A percentile compares a stretch with the other conserved stretches of the same genome.
These are phyloP conservation scores for Talaromyces sp. DNA, from an alignment of 2,329 filamentous ascomycete species.

Conservation along the genomic window DNA sequence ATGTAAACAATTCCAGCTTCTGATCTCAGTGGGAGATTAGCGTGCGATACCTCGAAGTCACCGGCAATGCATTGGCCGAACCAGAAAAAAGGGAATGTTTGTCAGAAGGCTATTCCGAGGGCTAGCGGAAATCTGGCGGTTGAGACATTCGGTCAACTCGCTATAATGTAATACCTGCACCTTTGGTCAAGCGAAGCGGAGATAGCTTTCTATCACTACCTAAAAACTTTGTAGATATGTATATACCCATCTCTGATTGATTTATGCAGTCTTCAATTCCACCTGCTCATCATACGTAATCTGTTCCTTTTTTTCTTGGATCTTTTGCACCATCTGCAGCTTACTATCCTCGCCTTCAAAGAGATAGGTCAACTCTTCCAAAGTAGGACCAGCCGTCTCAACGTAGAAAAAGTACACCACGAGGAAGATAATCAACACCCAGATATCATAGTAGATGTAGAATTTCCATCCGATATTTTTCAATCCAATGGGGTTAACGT, in stretches of 20 bases:
- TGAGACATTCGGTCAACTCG: too few species aligned
- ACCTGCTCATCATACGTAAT: not conserved
- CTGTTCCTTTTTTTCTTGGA: slow-evolving; percentile 7
- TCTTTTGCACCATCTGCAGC: not conserved
- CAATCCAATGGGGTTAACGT: slow-evolving; percentile 29
- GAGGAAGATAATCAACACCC: slow-evolving; percentile 28
- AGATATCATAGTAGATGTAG: slow-evolving; percentile 27
- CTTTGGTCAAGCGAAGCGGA: too few species aligned
- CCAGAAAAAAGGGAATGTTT: too few species aligned
- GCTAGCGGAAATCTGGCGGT: too few species aligned
- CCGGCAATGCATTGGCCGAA: too few species aligned
- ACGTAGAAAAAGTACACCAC: slow-evolving; percentile 28
- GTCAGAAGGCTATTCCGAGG: too few species aligned
- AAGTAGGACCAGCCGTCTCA: slow-evolving; percentile 32
- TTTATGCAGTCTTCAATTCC: not conserved
- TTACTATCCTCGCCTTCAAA: slow-evolving; percentile 12
- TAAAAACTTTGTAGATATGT: not conserved
- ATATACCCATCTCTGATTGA: not conserved
- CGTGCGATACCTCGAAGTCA: too few species aligned
- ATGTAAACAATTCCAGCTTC: too few species aligned
- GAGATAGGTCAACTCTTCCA: slow-evolving; percentile 25
- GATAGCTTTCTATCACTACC: too few species aligned
- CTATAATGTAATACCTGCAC: too few species aligned
- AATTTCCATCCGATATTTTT: slow-evolving; percentile 28
- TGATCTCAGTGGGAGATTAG: too few species aligned